Percentiles rank a stretch among this genome's conserved stretches.
Conservation (phyloP, 441 rosid genomes). For the Mallotus japonicus region DNA sequence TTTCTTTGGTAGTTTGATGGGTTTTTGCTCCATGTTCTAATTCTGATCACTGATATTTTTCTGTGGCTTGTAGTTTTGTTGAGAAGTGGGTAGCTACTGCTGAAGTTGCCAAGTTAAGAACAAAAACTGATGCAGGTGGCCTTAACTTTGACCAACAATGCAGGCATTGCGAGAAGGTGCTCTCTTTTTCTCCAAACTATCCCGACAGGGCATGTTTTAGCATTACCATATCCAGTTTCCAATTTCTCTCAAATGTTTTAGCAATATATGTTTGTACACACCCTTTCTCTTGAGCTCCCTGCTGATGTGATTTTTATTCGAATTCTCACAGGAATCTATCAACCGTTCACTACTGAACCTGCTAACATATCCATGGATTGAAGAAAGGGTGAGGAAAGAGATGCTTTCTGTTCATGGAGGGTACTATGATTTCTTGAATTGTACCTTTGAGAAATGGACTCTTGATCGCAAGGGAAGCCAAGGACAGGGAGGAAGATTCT, state of each 20-base stretch:
- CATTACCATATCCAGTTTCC: neutral
- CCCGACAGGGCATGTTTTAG: neutral
- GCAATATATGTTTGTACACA: no score
- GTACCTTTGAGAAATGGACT: slow-evolving; percentile 94
- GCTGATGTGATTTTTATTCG: neutral
- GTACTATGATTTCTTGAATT: slow-evolving; percentile 73
- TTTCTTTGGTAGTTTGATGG: neutral
- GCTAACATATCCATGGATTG: slow-evolving; percentile 92
- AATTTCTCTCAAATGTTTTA: neutral
- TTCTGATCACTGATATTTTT: neutral
- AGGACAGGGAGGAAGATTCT: neutral
- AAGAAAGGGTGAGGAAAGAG: slow-evolving; percentile 65
- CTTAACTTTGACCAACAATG: slow-evolving; percentile 81
- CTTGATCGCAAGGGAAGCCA: slow-evolving; percentile 40
- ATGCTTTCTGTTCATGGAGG: slow-evolving; percentile 73
- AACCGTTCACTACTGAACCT: slow-evolving; percentile 65
- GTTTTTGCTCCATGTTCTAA: neutral
- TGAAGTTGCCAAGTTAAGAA: slow-evolving; percentile 61
- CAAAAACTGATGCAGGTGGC: slow-evolving; percentile 54
- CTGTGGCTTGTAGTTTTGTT: slow-evolving; percentile 48
- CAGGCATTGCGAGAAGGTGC: slow-evolving; percentile 90
- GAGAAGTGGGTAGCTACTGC: slow-evolving; percentile 75
- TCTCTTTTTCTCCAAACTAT: neutral
- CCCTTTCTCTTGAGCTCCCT: neutral
- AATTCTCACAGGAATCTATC: slow-evolving; percentile 57